A percentile compares a stretch with the other conserved stretches of the same genome.
These are phyloP conservation scores for Chaetomium fimeti DNA, from an alignment of 495 filamentous ascomycete species.

Conservation along the genomic window DNA sequence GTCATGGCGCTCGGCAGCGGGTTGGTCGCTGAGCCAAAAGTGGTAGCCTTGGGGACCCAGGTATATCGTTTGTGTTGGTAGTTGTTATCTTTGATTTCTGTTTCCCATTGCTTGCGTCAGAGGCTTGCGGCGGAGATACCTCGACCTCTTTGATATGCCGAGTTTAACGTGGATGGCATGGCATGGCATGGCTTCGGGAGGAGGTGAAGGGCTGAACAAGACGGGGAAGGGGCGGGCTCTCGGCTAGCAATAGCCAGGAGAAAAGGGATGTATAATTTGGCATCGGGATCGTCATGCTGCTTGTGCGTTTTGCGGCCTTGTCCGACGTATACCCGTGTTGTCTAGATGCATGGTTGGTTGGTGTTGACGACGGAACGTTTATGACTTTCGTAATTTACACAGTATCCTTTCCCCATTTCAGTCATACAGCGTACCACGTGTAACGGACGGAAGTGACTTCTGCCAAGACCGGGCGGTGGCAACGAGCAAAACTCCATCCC, in stretches of 20 bases:
- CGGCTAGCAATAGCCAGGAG: neutral
- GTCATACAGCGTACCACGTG: no score
- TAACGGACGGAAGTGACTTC: neutral
- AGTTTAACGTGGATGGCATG: slow-evolving; percentile 6
- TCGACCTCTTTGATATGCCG: neutral
- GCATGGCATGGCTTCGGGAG: neutral
- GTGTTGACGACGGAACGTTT: no score
- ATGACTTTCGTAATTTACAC: neutral
- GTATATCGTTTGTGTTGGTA: slow-evolving; percentile 6
- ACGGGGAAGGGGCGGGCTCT: neutral
- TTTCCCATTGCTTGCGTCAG: neutral
- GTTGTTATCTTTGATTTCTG: neutral
- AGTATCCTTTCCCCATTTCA: neutral
- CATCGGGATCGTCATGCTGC: neutral
- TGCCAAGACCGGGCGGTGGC: slow-evolving; percentile 14
- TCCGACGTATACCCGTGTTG: neutral
- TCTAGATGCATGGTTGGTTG: neutral
- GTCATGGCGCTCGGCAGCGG: slow-evolving; percentile 6
- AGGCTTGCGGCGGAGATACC: neutral
- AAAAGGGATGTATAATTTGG: neutral
- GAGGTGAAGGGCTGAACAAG: neutral
- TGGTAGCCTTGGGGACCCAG: neutral
- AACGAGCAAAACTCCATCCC: slow-evolving; percentile 1
- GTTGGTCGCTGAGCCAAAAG: neutral
- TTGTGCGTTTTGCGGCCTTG: neutral